Percentiles rank a stretch among this genome's conserved stretches.
Conservation (phyloP, 2,329 filamentous ascomycete genomes). For the Zymoseptoria ardabiliae region DNA sequence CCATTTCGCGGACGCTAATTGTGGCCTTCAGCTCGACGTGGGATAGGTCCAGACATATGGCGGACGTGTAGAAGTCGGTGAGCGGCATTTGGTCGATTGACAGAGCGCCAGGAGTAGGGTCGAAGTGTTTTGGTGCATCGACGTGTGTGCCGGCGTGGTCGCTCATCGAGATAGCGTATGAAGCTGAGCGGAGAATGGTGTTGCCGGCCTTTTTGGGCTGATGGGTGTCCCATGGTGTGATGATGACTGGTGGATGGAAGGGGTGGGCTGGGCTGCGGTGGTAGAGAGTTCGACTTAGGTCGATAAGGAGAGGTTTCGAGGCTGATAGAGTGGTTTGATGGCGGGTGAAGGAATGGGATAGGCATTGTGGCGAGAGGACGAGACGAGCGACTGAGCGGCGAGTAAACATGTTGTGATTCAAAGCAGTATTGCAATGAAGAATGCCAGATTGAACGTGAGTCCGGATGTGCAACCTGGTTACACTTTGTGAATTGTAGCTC, state of each 20-base stretch:
- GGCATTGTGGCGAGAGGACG: too few species aligned
- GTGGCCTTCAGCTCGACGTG: conserved; percentile 20
- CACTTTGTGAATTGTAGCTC: too few species aligned
- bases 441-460: too few species aligned
- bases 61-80: conserved; percentile 23
- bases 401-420: too few species aligned
- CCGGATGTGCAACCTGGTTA: too few species aligned
- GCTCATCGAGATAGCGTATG: conserved; percentile 22
- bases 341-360: too few species aligned
- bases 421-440: too few species aligned
- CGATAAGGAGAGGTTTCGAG: conserved; percentile 18
- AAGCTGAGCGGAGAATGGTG: conserved; percentile 20
- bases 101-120: conserved; percentile 18
- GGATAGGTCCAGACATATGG: conserved; percentile 23
- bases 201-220: conserved; percentile 23
- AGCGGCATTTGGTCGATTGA: conserved; percentile 24
- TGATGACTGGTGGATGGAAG: conserved; percentile 21
- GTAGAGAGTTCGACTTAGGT: conserved; percentile 22
- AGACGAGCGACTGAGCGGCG: too few species aligned
- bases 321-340: background rate
- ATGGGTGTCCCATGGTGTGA: conserved; percentile 25
- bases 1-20: conserved; percentile 21
- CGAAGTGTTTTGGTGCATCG: conserved; percentile 26
- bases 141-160: conserved; percentile 26
- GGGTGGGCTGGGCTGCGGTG: conserved; percentile 23